phyloP scores from a whole-genome alignment of 2,329 filamentous ascomycete species.

The Fusarium albosuccineum region DNA sequence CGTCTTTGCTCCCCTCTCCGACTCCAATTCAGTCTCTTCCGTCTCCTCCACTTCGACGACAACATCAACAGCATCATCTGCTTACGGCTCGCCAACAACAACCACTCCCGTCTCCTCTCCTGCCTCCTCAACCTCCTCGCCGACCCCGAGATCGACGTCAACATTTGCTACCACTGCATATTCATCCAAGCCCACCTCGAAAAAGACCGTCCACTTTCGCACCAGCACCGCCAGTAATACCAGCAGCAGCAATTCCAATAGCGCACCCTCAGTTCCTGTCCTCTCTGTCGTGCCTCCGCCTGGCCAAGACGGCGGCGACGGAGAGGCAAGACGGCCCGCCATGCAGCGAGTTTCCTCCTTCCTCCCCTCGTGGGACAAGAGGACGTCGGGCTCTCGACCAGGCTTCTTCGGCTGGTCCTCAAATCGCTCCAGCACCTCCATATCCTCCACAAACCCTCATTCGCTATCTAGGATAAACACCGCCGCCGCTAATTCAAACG shows the following conservation, averaged over 20 bases:
- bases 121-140: slow-evolving; percentile 35
- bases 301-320: slow-evolving; percentile 51
- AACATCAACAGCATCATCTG: slow-evolving; percentile 33
- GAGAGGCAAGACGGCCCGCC: slow-evolving; percentile 51
- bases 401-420: slow-evolving; percentile 60
- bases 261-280: slow-evolving; percentile 37
- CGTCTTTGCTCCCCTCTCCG: slow-evolving; percentile 36
- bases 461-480: slow-evolving; percentile 52
- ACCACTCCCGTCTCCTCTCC: slow-evolving; percentile 38
- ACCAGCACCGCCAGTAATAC: slow-evolving; percentile 27
- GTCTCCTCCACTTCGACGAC: slow-evolving; percentile 36
- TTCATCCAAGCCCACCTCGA: slow-evolving; percentile 20
- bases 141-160: slow-evolving; percentile 39
- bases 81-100: slow-evolving; percentile 33
- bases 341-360: slow-evolving; percentile 61
- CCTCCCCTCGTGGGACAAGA: slow-evolving; percentile 61
- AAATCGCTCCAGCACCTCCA: slow-evolving; percentile 60
- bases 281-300: slow-evolving; percentile 51
- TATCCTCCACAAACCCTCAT: slow-evolving; percentile 36
- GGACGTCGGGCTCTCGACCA: slow-evolving; percentile 51
- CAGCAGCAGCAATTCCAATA: slow-evolving; percentile 50
- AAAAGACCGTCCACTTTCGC: slow-evolving; percentile 37
- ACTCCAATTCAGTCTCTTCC: slow-evolving; percentile 39
- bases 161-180: slow-evolving; percentile 34
- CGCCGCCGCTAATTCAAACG: slow-evolving; percentile 49